Base-by-base conservation (phyloP, 345 rosid genomes). In the Viola odorata region DNA sequence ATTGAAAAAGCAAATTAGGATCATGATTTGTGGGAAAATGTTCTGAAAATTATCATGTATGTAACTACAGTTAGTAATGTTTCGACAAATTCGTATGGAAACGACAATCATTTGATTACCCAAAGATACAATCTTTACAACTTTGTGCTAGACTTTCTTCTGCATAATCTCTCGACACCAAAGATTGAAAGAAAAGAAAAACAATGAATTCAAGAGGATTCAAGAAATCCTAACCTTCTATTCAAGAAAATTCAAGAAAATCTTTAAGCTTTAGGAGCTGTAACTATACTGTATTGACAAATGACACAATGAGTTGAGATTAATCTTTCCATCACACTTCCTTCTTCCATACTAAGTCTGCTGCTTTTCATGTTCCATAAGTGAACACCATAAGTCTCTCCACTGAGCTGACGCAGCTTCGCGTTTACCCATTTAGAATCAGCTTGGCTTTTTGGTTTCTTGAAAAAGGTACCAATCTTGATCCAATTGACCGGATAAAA, bases 401-500 rank as follows among this genome's bases (percentile, higher is more conserved):
- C 62, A 0, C 78, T 80, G 42, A 91, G 70, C 73, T 76, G 90
- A 9, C 64, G 75, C 67, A 87, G 39, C 74, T 85, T 81, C 0
- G 82, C 75, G n/a, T 75, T 63, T 5, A 71, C 82, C 80, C 87
- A 81, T 55, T 68, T 76, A 0, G 69, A 70, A 2, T 60, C 73
- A 12, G 51, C 62, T 5, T 42, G 52, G 48, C 55, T 77, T 73
- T 50, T 56, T 0, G 96, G 92, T 59, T 57, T 77, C 72, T 57
- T 69, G 66, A 91, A 89, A 13, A 81, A 73, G 23, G 88, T 57
- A 12, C 55, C 78, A 13, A 91, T 85, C 60, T 61, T 72, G 37
- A 54, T 67, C 98, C 98, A 89, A 64, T 72, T 63, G 5, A 84
- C 91, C 9, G 96, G 95, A 58, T 89, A 85, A 36, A 91, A 89